phyloP scores from a whole-genome alignment of 305 asterid genomes.

The Fraxinus baroniana region DNA sequence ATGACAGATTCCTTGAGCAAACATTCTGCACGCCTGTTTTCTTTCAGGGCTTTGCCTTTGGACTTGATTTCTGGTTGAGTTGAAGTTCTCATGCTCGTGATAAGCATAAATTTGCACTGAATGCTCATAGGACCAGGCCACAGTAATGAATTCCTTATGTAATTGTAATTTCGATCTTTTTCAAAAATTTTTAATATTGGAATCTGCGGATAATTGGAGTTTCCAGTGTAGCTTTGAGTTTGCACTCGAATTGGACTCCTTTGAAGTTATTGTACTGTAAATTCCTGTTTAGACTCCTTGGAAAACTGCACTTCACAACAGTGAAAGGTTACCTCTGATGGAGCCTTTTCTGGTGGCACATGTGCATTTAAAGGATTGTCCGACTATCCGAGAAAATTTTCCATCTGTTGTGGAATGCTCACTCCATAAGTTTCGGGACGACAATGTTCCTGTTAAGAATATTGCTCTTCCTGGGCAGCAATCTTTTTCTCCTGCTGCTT shows the following conservation, averaged over 20 bases:
- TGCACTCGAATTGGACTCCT: constrained; percentile 8
- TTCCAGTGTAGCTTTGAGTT: background rate
- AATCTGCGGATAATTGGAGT: background rate
- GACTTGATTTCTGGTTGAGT: constrained; percentile 19
- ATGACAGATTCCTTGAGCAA: constrained; percentile 55
- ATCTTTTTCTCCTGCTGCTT: constrained; percentile 1
- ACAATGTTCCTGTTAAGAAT: constrained; percentile 4
- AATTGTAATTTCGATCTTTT: constrained; percentile 7
- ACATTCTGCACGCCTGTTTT: constrained; percentile 45
- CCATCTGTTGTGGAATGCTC: constrained; percentile 10
- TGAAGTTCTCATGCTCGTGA: background rate
- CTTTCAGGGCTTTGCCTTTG: constrained; percentile 25
- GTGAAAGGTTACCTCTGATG: constrained; percentile 45
- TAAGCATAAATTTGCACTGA: constrained; percentile 9
- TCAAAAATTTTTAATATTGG: background rate
- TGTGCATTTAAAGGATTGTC: constrained; percentile 5
- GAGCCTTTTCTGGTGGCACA: constrained; percentile 23
- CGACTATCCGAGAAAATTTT: constrained; percentile 16
- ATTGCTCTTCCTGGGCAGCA: constrained; percentile 3
- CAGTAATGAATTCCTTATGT: background rate
- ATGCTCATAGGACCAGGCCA: constrained; percentile 11
- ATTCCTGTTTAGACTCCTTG: constrained; percentile 14
- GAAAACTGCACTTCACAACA: constrained; percentile 15
- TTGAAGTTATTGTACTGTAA: background rate
- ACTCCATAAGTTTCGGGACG: background rate